Evolutionary conservation across 2,329 filamentous ascomycete species (phyloP), one percentile per base, ranked within the genome.

Genomic region (Fusarium setosum): DNA sequence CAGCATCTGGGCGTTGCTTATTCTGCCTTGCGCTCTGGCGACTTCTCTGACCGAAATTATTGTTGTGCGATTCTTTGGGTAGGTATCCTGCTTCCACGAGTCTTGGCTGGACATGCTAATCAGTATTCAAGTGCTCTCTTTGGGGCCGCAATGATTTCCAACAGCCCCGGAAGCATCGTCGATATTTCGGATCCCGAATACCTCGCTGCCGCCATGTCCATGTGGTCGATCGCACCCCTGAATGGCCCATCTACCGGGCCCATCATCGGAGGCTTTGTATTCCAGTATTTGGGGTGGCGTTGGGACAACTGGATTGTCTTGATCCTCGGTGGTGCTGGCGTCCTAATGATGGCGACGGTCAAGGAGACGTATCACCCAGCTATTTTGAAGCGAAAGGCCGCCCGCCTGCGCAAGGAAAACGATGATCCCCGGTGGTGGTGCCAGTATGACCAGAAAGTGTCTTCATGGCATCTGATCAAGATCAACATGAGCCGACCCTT

Each of bases 291-390:
- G 3, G 93, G 93, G 11, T 97, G 94, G 94, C 82, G 94, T 26
- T 97, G 93, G 93, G 90, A 90, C 34, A 92, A 92, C 72, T 97
- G 92, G 91, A 83, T 96, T 18, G 86, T 90, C 9, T 79, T 95
- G 71, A 94, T 96, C 50, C 83, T 93, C 10, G 86, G 86, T 0
- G 92, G 86, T 1, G 82, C 85, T 1, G 88, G 87, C 0, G 85
- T 89, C 56, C 62, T 84, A 18, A 78, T 90, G 65, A 85, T 93
- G 68, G 73, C 82, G 3, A 81, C 86, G 2, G 82, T 92, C 45
- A 86, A 86, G 62, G 93, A 97, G 78, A 95, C 92, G 0, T 96
- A 96, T 70, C 86, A 88, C 1, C 93, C 92, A 1, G 83, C 83
- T 1, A 84, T 96, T 21, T 80, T 96, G 26, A 86, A 90, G 70